A percentile compares a stretch with the other conserved stretches of the same genome.
Conservation (phyloP, 2,329 filamentous ascomycete species). For the Penicillium sp. region DNA sequence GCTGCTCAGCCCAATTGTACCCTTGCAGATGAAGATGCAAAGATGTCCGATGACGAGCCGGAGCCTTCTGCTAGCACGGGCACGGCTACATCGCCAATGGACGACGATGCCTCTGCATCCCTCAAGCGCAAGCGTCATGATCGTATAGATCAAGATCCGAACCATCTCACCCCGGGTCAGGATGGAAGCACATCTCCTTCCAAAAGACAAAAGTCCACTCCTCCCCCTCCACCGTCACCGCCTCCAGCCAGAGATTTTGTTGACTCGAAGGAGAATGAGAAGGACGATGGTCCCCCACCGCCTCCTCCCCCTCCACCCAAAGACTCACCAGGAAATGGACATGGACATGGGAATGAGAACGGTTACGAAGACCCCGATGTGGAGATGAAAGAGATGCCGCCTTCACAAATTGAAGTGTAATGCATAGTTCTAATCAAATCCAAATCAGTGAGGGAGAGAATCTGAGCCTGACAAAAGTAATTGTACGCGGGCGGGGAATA, state of each 20-base stretch:
- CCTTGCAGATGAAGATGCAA: conserved; percentile 30
- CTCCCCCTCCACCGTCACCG: conserved; percentile 37
- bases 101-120: conserved; percentile 38
- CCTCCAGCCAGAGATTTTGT: conserved; percentile 26
- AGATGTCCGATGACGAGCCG: conserved; percentile 45
- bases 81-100: conserved; percentile 45
- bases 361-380: background rate
- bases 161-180: conserved; percentile 13
- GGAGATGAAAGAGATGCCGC: conserved; percentile 6
- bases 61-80: conserved; percentile 7
- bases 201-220: conserved; percentile 54
- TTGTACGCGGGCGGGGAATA: no score
- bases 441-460: background rate
- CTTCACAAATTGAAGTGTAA: conserved; percentile 26
- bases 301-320: conserved; percentile 15
- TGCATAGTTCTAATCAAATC: conserved; percentile 5
- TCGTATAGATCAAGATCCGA: conserved; percentile 2
- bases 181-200: conserved; percentile 46
- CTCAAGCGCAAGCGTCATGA: conserved; percentile 23
- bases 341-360: conserved; percentile 17
- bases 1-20: conserved; percentile 22
- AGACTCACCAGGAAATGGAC: conserved; percentile 13
- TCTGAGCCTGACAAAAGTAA: background rate
- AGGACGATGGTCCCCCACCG: conserved; percentile 3
- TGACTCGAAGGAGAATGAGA: conserved; percentile 13